A percentile compares a stretch with the other conserved stretches of the same genome.
Conservation (phyloP, 495 filamentous ascomycete species). For the Trichocladium uniseriatum region DNA sequence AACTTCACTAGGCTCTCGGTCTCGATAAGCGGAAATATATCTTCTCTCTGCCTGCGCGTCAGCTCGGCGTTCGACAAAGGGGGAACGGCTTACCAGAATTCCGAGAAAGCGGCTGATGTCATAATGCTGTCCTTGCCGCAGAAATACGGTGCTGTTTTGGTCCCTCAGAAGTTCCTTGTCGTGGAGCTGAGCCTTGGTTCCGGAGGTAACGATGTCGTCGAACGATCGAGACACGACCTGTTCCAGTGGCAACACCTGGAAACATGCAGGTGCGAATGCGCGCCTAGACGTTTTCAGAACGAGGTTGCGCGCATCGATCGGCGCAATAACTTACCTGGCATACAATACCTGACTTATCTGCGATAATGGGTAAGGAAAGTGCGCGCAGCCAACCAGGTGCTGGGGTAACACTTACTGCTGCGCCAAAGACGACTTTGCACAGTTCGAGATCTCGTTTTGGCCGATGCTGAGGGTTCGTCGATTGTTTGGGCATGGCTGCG, state of each 20-base stretch:
- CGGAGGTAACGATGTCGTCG: conserved; percentile 13
- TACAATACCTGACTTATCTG: conserved; percentile 21
- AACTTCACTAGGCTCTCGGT: conserved; percentile 17
- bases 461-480: neutral
- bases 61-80: neutral
- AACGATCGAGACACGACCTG: conserved; percentile 6
- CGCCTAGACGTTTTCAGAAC: conserved; percentile 6
- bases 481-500: neutral
- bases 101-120: conserved; percentile 11
- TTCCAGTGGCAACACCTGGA: conserved; percentile 12
- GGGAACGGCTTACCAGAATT: conserved; percentile 12
- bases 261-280: conserved; percentile 14
- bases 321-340: conserved; percentile 10
- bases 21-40: conserved; percentile 20
- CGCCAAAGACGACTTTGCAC: conserved; percentile 17
- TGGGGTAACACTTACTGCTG: conserved; percentile 9
- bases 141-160: conserved; percentile 8
- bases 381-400: neutral
- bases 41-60: conserved; percentile 1
- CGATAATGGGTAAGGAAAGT: neutral
- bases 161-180: conserved; percentile 12
- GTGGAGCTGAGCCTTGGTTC: neutral
- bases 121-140: conserved; percentile 7
- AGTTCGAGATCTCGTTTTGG: conserved; percentile 12
- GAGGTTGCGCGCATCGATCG: neutral